Conservation (phyloP, 805 yeast species). For the Clavispora asparagi region DNA sequence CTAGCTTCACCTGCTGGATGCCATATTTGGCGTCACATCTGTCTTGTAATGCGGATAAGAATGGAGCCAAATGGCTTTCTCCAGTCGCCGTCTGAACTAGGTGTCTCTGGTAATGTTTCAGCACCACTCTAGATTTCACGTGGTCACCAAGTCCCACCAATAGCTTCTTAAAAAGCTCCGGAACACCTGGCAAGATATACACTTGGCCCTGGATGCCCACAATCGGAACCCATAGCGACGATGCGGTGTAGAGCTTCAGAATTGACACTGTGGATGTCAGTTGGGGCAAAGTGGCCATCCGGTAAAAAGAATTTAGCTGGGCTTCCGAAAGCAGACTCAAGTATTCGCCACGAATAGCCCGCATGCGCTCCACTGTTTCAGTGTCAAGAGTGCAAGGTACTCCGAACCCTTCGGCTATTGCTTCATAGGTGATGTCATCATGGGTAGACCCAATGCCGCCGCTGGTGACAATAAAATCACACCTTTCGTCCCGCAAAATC, state of each 20-base stretch:
- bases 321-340: conserved; percentile 28
- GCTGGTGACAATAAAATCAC: conserved; percentile 66
- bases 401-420: conserved; percentile 61
- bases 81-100: conserved; percentile 56
- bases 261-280: conserved; percentile 23
- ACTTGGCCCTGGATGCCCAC: conserved; percentile 62
- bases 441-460: conserved; percentile 86
- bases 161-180: conserved; percentile 60
- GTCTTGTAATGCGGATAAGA: conserved; percentile 47
- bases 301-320: conserved; percentile 55
- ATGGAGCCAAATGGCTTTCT: conserved; percentile 70
- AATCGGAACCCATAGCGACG: conserved; percentile 78
- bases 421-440: conserved; percentile 80
- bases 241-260: conserved; percentile 37
- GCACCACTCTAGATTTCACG: conserved; percentile 22
- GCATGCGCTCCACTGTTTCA: conserved; percentile 60
- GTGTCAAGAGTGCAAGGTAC: conserved; percentile 48
- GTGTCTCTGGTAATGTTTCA: conserved; percentile 33
- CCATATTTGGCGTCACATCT: conserved; percentile 27
- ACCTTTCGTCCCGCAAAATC: conserved; percentile 40
- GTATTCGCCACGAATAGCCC: conserved; percentile 35
- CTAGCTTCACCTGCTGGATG: conserved; percentile 51
- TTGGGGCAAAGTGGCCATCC: conserved; percentile 78
- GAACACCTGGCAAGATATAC: conserved; percentile 79
- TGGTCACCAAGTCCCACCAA: conserved; percentile 39